phyloP scores from a whole-genome alignment of 1,284 basidiomycete genomes.

The Ustilago tritici region DNA sequence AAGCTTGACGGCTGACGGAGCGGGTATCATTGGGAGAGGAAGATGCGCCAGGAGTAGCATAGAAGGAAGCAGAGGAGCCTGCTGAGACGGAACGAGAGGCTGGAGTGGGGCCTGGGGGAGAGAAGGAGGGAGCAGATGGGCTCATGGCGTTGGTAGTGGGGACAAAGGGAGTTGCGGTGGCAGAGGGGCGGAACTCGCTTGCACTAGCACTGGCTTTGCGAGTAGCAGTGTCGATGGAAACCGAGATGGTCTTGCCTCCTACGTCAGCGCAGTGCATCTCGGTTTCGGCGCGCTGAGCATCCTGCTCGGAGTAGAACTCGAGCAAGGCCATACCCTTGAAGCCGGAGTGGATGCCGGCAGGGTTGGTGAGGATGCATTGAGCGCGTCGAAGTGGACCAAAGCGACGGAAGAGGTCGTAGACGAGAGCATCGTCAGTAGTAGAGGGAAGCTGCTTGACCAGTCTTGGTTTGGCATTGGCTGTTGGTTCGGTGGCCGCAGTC shows the following conservation, averaged over 20 bases:
- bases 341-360: conserved; percentile 58
- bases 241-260: conserved; percentile 60
- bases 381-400: conserved; percentile 58
- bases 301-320: conserved; percentile 54
- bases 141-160: conserved; percentile 44
- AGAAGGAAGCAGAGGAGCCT: conserved; percentile 52
- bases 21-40: conserved; percentile 12
- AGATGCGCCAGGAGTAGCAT: conserved; percentile 29
- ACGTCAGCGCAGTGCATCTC: conserved; percentile 63
- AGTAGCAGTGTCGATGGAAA: conserved; percentile 46
- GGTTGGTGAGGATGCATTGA: conserved; percentile 56
- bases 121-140: conserved; percentile 53
- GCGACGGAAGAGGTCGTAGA: conserved; percentile 62
- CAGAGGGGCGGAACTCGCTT: conserved; percentile 53
- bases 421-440: conserved; percentile 45
- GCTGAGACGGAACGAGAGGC: conserved; percentile 39
- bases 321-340: conserved; percentile 63
- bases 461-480: conserved; percentile 49
- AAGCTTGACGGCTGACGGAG: conserved; percentile 18
- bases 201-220: conserved; percentile 39
- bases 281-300: conserved; percentile 55
- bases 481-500: conserved; percentile 30
- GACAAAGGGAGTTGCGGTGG: conserved; percentile 56
- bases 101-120: conserved; percentile 26
- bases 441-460: conserved; percentile 62